Evolutionary conservation across 306 rosid species (phyloP), one percentile per base, ranked within the genome.

Genomic region (Bauhinia variegata): DNA sequence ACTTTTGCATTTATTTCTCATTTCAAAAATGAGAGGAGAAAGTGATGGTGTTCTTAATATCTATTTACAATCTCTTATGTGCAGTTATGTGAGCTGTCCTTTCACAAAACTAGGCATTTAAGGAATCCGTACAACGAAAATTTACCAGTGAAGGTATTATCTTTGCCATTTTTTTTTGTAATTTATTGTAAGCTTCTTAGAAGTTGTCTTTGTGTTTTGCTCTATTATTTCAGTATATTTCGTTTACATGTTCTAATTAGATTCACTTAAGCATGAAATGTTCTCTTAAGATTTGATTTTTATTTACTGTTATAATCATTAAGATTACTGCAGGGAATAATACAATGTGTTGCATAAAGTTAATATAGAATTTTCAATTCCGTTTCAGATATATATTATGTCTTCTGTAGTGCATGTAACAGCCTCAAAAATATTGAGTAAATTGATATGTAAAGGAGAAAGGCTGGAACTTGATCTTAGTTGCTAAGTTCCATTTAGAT

Each of bases 51-150:
- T 23, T 23, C 28, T 23, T 23, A 23, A 23, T 23, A 47, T 72
- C 75, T 83, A 69, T 80, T 69, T 73, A 8, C 37, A 28, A 13
- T 75, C 74, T 83, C 59, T 75, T 70, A 54, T 67, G 13, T 82
- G 96, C 92, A 95, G 99, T 80, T 95, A 77, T 95, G 99, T 77
- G 99, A 95, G 71, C 78, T 95, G 31, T 88, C 99, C 71, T 95
- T 95, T 78, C 97, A 95, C 85, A 95, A 95, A 82, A 95, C 99
- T 12, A 97, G 99, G 18, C 96, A 90, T 76, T 81, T 95, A 75
- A 87, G 96, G 88, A 95, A 95, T 75, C 99, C 99, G 10, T 95
- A 83, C 83, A 95, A 95, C 72, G 99, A 95, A 78, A 95, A 95
- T 84, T 84, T 95, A 78, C 99, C 99, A 23, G 99, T 95, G 46